Evolutionary conservation across 2,329 filamentous ascomycete species (phyloP), one percentile per base, ranked within the genome.

Genomic region (Colletotrichum chlorophyti): DNA sequence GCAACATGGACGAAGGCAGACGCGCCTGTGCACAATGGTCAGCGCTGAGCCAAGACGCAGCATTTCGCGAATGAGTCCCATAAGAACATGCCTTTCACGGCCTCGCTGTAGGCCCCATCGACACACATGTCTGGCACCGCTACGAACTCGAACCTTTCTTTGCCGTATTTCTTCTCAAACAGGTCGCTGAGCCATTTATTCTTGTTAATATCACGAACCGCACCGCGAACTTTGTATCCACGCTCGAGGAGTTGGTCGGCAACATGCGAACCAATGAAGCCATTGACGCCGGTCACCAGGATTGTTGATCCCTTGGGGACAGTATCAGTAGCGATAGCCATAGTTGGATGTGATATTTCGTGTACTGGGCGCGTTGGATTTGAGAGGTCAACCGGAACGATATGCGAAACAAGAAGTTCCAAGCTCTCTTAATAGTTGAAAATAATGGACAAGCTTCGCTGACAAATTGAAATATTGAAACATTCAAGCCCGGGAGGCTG

Each of bases 211-310:
- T 65, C 65, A 12, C 74, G 69, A 3, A 75, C 75, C 10, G 74
- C 75, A 17, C 75, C 75, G 14, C 74, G 65, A 11, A 78, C 75
- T 4, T 53, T 63, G 54, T 75, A 76, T 6, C 74, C 74, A 3
- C 68, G 54, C 2, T 61, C 15, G 1, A 78, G 69, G 9, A 77
- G 65, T 0, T 67, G 64, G 2, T 73, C 71, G 34, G 72, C 66
- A 47, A 72, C 72, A 59, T 76, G 74, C 32, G 73, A 70, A 8
- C 71, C 75, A 26, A 77, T 71, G 58, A 76, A 75, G 53, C 75
- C 75, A 58, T 76, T 79, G 58, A 70, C 70, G 26, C 76, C 76
- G 1, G 75, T 78, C 21, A 78, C 73, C 12, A 72, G 67, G 17
- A 78, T 63, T 11, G 26, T 21, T 14, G 29, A 19, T 5, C 42